A percentile compares a stretch with the other conserved stretches of the same genome.
Evolutionary conservation across 2,329 filamentous ascomycete genomes (phyloP).

Genomic region (Mycocentrospora acerina): DNA sequence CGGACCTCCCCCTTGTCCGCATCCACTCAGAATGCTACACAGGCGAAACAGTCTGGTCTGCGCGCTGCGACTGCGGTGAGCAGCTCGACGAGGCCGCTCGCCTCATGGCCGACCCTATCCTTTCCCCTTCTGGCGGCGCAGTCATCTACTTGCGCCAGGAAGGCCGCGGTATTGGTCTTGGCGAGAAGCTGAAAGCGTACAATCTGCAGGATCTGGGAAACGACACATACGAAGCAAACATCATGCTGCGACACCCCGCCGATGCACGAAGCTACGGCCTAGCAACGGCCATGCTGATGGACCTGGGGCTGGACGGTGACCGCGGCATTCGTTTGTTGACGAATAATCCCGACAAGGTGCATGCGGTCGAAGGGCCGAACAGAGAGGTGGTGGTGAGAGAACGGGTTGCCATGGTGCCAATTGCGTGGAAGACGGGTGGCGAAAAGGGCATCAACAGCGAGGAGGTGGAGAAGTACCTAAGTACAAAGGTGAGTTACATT

Average conservation of each 20-base stretch:
- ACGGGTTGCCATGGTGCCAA: constrained; percentile 89
- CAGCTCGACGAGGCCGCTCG: constrained; percentile 95
- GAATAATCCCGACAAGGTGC: constrained; percentile 96
- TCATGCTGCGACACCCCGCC: constrained; percentile 86
- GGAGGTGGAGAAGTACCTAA: constrained; percentile 91
- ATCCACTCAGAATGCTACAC: constrained; percentile 99
- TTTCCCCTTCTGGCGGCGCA: constrained; percentile 70
- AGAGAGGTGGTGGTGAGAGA: constrained; percentile 86
- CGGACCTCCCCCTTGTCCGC: constrained; percentile 72
- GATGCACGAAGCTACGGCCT: constrained; percentile 93
- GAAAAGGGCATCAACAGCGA: constrained; percentile 79
- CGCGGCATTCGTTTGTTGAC: constrained; percentile 79
- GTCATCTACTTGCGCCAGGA: constrained; percentile 97
- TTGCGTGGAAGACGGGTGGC: constrained; percentile 82
- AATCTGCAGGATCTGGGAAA: constrained; percentile 95
- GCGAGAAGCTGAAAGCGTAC: constrained; percentile 96
- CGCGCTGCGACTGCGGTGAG: constrained; percentile 95
- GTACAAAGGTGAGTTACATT: constrained; percentile 73
- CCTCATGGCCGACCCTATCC: constrained; percentile 74
- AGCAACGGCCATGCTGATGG: constrained; percentile 91
- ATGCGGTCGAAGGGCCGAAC: constrained; percentile 88
- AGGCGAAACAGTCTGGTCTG: constrained; percentile 97
- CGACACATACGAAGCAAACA: constrained; percentile 96
- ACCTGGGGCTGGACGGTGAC: constrained; percentile 72
- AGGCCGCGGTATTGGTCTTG: constrained; percentile 89